Evolutionary conservation across 2,329 filamentous ascomycete species (phyloP).

Genomic region (Ophiostoma ips): DNA sequence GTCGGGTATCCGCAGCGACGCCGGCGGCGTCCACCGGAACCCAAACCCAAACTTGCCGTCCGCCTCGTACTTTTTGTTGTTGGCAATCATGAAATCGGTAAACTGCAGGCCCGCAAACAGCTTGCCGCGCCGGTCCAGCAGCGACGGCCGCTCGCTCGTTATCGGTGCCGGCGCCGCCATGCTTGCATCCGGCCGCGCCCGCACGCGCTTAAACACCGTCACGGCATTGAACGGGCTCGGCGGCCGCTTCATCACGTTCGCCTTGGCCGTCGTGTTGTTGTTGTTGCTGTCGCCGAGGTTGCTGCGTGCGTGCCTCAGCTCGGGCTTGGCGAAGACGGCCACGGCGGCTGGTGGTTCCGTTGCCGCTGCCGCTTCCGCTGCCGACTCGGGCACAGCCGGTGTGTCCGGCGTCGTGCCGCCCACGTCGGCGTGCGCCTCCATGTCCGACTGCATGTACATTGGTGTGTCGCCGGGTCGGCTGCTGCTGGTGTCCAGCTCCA

Average conservation of each 20-base stretch:
- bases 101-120: constrained; percentile 43
- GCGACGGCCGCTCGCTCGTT: not conserved
- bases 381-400: not conserved
- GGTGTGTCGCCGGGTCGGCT: not conserved
- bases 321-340: constrained; percentile 42
- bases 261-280: not conserved
- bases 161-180: not conserved
- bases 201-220: constrained; percentile 44
- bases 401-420: not conserved
- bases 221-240: constrained; percentile 44
- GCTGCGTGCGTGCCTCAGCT: constrained; percentile 44
- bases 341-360: not conserved
- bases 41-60: constrained; percentile 41
- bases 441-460: not conserved
- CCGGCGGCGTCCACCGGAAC: constrained; percentile 24
- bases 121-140: constrained; percentile 25
- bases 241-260: constrained; percentile 30
- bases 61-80: constrained; percentile 45
- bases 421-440: not conserved
- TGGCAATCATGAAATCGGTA: constrained; percentile 35
- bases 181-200: constrained; percentile 19
- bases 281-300: constrained; percentile 26
- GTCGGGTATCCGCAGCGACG: constrained; percentile 11
- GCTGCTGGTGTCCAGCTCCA: constrained; percentile 6
- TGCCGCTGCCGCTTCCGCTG: not conserved